Base-by-base conservation (phyloP, 306 rosid species). In the Arachis stenosperma region DNA sequence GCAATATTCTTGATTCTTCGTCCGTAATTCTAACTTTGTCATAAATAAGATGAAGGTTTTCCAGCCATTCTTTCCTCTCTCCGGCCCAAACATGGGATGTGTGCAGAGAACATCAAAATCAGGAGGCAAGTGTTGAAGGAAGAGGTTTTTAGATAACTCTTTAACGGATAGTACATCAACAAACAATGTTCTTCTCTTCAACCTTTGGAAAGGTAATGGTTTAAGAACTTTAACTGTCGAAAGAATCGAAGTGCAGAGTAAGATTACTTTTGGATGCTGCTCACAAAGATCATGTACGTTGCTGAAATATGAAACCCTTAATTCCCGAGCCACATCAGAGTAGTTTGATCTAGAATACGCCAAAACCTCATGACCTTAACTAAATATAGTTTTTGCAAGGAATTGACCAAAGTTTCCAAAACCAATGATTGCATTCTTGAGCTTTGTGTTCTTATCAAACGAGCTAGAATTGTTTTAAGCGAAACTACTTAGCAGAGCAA, bases 71-170 rank as follows among this genome's bases (percentile, higher is more conserved):
- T 81, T 88, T 42, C 95, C 98, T 81, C 97, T 92, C 83, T 90
- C 97, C 52, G 98, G 96, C 56, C 98, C 98, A 71, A 93, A 93
- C 98, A 93, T 90, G 36, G 98, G 98, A 76, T 93, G 98, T 0
- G 97, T 87, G 74, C 97, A 93, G 46, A 93, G 93, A 70, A 93
- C 67, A 69, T 93, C 97, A 75, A 87, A 93, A 22, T 86, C 43
- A 41, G 69, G 81, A 5, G 92, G 93, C 75, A 93, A 79, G 63
- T 75, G 65, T 22, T 86, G 88, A 82, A 93, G 87, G 84, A 93
- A 90, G 75, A 93, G 65, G 63, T 56, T 90, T 74, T 85, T 89
- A 11, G 98, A 97, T 71, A 89, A 89, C 75, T 90, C 98, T 78
- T 93, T 93, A 73, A 89, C 98, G 1, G 98, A 93, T 57, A 93